Evolutionary conservation across 305 asterid genomes (phyloP), one percentile per base, ranked within the genome.

Genomic region (Lippia alba): DNA sequence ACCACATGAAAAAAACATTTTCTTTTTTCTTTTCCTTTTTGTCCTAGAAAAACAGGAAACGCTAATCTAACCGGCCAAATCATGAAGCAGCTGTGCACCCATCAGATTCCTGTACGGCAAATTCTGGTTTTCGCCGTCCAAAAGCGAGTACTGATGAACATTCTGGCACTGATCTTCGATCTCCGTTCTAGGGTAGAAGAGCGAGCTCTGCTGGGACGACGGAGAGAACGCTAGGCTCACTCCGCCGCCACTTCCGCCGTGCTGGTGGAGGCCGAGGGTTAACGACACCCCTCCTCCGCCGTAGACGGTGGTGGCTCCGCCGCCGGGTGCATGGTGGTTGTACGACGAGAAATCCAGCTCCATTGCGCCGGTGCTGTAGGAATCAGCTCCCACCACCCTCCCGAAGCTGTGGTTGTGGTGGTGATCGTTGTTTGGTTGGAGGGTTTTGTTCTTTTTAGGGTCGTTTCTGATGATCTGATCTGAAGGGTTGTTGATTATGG

Each of bases 41-140:
- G 18, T 55, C n/a, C 30, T 30, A 48, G 8, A 5, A 53, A 67
- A 18, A 60, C 8, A 48, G 50, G 3, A n/a, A 19, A 9, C 15
- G 14, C n/a, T 46, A 34, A 88, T n/a, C 30, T 11, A 44, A 8
- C 96, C 96, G 57, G 97, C 96, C 78, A 93, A 80, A 78, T 93
- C 97, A 74, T 83, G 96, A 20, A 94, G 96, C 83, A 91, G 51
- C 79, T 91, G 98, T 41, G 98, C 96, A 5, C 96, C 97, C 96
- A 91, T 87, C 90, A 94, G 66, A 66, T 89, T 89, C 82, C 98
- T 78, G 49, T 89, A 89, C 2, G 93, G 98, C 86, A 89, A 65
- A 34, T 69, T 88, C 84, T 94, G 99, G 34, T 60, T 79, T 73
- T 89, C 97, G 24, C 84, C 75, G 0, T 91, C 97, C 90, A 94